These are phyloP conservation scores for Phyllosticta citrichinensis DNA, from an alignment of 2,329 filamentous ascomycete genomes.

Conservation along the genomic window DNA sequence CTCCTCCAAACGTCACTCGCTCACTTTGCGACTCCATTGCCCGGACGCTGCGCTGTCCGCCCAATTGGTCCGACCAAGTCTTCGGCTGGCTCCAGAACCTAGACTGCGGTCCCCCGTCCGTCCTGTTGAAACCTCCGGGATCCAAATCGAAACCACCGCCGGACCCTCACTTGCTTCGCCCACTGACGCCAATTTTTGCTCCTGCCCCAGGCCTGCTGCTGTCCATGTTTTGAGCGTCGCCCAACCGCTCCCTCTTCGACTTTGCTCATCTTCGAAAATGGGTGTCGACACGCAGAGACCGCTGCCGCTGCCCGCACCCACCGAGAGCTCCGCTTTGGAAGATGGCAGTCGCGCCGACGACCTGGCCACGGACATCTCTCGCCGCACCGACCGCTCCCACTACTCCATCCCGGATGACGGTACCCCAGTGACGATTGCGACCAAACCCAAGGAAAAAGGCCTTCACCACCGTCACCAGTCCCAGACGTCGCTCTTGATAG, in stretches of 20 bases:
- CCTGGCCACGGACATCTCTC: conserved; percentile 58
- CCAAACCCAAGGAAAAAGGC: conserved; percentile 53
- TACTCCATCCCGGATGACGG: conserved; percentile 80
- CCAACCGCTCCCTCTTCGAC: neutral
- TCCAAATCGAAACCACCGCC: neutral
- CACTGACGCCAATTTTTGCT: neutral
- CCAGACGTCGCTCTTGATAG: conserved; percentile 84
- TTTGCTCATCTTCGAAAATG: conserved; percentile 21
- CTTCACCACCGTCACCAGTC: conserved; percentile 49
- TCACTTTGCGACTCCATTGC: neutral
- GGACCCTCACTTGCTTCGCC: neutral
- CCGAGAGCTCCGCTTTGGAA: conserved; percentile 60
- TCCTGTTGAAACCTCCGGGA: neutral
- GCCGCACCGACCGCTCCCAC: conserved; percentile 57
- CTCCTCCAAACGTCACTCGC: neutral
- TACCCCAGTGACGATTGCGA: conserved; percentile 85
- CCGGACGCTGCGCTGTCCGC: neutral
- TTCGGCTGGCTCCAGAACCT: neutral
- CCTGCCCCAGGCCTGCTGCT: neutral
- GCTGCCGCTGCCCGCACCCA: conserved; percentile 67
- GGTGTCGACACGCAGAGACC: conserved; percentile 35
- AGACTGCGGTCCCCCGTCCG: neutral
- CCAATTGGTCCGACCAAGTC: neutral
- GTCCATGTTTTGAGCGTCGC: neutral
- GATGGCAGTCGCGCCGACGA: conserved; percentile 38